Base-by-base conservation (phyloP, 768 basidiomycete species). In the Pisolithus tinctorius region DNA sequence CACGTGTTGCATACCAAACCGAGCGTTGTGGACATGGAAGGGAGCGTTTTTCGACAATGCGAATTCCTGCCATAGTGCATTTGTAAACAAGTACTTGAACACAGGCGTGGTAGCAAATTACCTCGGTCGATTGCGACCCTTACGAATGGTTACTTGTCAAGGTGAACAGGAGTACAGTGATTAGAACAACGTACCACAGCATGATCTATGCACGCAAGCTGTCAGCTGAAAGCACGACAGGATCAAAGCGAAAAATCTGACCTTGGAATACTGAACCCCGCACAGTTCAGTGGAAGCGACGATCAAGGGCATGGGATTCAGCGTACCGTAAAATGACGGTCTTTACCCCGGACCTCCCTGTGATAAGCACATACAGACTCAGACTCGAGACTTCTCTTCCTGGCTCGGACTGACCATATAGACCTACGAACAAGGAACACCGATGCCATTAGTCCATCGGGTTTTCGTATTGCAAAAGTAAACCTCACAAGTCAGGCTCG, bases 121-220 rank as follows among this genome's bases (percentile, higher is more conserved):
- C 93, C 94, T 74, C 95, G 76, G 60, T 98, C 94, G 50, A 97
- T 82, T 0, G 94, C 94, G 44, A 97, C 94, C 94, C 91, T 91
- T 54, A 7, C 17, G 20, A 48, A n/a, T 58, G 38, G 56, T 51
- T 36, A 45, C 43, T 2, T 29, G 26, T 34, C 23, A 36, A 31
- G 14, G 6, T 37, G 14, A 4, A 17, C 42, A 20, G 16, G 17
- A 23, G 27, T 49, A 29, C 5, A 46, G 7, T 14, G 5, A 31
- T 29, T 3, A 29, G 5, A 26, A 26, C 1, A 2, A 67, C 76
- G 65, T 58, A 90, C 89, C 92, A 94, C 61, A 94, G 77, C 92
- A 95, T 95, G 42, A 94, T 76, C 84, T 90, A 66, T 9, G 48
- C 41, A 41, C 34, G 51, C 20, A 42, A 8, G 25, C 20, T 31